Evolutionary conservation across 139 green algal species (phyloP).

Genomic region (Yamagishiella unicocca): DNA sequence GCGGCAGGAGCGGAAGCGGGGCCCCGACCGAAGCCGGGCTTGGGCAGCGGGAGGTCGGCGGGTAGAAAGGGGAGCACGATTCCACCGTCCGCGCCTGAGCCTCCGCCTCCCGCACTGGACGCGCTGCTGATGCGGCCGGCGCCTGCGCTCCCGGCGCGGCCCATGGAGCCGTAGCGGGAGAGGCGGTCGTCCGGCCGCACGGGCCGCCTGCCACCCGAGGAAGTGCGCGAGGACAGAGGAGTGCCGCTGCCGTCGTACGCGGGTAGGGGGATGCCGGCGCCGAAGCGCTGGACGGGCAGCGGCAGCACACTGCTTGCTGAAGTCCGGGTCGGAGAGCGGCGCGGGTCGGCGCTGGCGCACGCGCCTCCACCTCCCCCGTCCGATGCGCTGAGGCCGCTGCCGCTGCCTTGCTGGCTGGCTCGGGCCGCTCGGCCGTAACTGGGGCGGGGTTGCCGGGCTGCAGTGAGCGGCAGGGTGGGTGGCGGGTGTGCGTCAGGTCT

Average conservation of each 20-base stretch:
- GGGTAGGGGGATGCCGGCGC: neutral
- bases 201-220: neutral
- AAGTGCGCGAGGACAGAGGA: neutral
- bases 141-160: conserved; percentile 3
- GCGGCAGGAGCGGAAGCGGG: neutral
- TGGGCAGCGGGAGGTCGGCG: conserved; percentile 7
- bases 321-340: no score
- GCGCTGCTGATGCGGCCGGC: neutral
- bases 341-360: no score
- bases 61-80: neutral
- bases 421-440: neutral
- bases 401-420: neutral
- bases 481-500: neutral
- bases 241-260: neutral
- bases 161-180: conserved; percentile 33
- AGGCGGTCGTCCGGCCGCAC: conserved; percentile 33
- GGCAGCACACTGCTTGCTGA: no score
- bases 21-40: neutral
- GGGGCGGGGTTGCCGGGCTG: conserved; percentile 25
- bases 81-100: neutral
- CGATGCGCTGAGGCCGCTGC: neutral
- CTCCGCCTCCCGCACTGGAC: neutral
- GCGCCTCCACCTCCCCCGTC: neutral
- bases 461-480: neutral
- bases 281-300: no score